These are phyloP conservation scores for Claviceps sp. DNA, from an alignment of 2,329 filamentous ascomycete species.

Conservation along the genomic window DNA sequence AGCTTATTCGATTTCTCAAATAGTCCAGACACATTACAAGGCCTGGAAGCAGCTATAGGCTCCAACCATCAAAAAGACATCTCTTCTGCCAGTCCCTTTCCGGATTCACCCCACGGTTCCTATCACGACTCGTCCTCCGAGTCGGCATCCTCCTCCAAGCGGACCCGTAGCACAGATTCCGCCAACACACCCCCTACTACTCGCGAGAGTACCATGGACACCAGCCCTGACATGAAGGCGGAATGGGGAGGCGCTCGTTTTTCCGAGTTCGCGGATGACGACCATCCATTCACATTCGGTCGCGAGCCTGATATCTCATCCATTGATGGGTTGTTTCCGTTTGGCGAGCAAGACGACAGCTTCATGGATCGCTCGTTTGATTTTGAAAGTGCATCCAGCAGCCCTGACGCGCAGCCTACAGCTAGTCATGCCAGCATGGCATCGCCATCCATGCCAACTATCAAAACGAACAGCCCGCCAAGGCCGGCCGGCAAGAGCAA, in stretches of 20 bases:
- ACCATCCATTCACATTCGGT: conserved; percentile 22
- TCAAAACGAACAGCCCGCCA: conserved; percentile 21
- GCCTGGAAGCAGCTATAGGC: conserved; percentile 18
- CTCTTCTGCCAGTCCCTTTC: conserved; percentile 24
- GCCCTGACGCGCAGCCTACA: conserved; percentile 28
- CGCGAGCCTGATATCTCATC: conserved; percentile 13
- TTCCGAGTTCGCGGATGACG: conserved; percentile 24
- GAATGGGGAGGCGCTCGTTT: conserved; percentile 28
- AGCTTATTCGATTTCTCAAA: conserved; percentile 23
- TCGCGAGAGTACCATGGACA: conserved; percentile 30
- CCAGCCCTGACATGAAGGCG: conserved; percentile 25
- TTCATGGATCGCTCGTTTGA: conserved; percentile 39
- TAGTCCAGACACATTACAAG: conserved; percentile 24
- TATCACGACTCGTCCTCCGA: conserved; percentile 39
- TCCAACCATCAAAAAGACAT: conserved; percentile 20
- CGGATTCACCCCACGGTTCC: conserved; percentile 27
- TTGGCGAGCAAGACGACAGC: conserved; percentile 25
- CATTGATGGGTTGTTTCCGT: conserved; percentile 18
- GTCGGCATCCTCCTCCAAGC: conserved; percentile 34
- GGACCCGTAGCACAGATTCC: conserved; percentile 32
- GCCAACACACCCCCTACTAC: conserved; percentile 28
- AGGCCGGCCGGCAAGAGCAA: conserved; percentile 13
- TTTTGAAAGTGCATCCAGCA: conserved; percentile 46
- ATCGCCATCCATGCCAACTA: conserved; percentile 29
- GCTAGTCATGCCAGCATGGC: conserved; percentile 20